Percentiles rank a stretch among this genome's conserved stretches.
phyloP scores from a whole-genome alignment of 305 asterid species.

The Ilex paraguariensis region DNA sequence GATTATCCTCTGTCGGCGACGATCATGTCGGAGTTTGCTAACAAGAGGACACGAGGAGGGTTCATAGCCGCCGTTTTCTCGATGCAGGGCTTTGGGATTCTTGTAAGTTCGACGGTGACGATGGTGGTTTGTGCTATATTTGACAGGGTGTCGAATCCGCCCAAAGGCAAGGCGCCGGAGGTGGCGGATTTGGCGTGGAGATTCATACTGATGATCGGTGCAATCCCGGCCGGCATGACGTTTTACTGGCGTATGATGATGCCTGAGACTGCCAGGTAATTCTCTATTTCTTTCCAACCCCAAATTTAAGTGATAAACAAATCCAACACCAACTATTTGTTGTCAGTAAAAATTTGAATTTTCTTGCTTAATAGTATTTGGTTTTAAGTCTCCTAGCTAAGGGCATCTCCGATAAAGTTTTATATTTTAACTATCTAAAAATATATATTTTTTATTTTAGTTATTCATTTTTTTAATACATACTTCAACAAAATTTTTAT shows the following conservation, averaged over 20 bases:
- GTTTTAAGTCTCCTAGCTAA: no score
- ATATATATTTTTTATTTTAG: no score
- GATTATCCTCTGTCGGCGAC: constrained; percentile 65
- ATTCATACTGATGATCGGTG: constrained; percentile 44
- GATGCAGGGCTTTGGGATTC: constrained; percentile 66
- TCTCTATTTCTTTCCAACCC: no score
- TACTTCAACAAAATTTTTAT: no score
- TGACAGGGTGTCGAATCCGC: constrained; percentile 18
- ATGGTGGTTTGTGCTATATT: constrained; percentile 38
- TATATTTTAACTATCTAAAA: no score
- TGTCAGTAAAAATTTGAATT: no score
- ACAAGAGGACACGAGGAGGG: constrained; percentile 42
- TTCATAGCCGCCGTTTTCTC: constrained; percentile 55
- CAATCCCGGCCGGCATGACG: constrained; percentile 46
- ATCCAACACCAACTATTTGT: no score
- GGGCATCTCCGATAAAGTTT: no score
- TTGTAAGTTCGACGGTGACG: constrained; percentile 39
- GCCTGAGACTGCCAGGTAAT: constrained; percentile 60
- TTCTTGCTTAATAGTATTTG: no score
- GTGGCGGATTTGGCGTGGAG: constrained; percentile 56
- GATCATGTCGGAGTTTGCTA: constrained; percentile 58
- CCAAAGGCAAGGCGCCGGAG: constrained; percentile 12
- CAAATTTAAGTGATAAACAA: no score
- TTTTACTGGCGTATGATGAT: constrained; percentile 60
- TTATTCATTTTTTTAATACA: no score